A percentile compares a stretch with the other conserved stretches of the same genome.
These are phyloP conservation scores for Exobasidium cylindrosporum DNA, from an alignment of 1,284 basidiomycete species.

Conservation along the genomic window DNA sequence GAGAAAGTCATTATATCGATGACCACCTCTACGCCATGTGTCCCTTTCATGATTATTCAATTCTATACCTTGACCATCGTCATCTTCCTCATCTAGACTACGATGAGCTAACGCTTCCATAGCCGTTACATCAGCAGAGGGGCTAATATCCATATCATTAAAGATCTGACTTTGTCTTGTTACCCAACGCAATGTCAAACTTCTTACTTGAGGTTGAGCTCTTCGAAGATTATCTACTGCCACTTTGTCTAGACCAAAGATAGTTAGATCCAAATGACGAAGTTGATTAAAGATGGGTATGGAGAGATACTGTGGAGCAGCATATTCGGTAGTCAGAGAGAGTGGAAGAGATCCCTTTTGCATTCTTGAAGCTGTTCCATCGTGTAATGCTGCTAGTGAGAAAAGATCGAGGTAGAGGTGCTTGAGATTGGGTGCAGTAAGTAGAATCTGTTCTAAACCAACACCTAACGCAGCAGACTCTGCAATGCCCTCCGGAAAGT, in stretches of 20 bases:
- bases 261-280: slow-evolving; percentile 30
- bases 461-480: slow-evolving; percentile 26
- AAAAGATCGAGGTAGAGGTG: slow-evolving; percentile 42
- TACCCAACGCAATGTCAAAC: slow-evolving; percentile 31
- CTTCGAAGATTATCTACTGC: slow-evolving; percentile 28
- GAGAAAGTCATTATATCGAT: slow-evolving; percentile 1
- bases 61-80: slow-evolving; percentile 5
- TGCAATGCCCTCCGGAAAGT: slow-evolving; percentile 32
- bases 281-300: slow-evolving; percentile 37
- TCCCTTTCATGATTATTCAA: not conserved
- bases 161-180: slow-evolving; percentile 11
- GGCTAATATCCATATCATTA: not conserved
- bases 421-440: slow-evolving; percentile 27
- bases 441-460: slow-evolving; percentile 41
- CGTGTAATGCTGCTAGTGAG: slow-evolving; percentile 30
- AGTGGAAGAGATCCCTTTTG: slow-evolving; percentile 30
- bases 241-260: slow-evolving; percentile 32
- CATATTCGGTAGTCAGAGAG: slow-evolving; percentile 34
- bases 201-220: slow-evolving; percentile 25
- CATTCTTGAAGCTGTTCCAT: slow-evolving; percentile 23
- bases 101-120: too few species aligned
- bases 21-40: not conserved
- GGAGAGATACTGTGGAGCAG: slow-evolving; percentile 32
- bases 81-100: too few species aligned
- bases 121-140: too few species aligned